phyloP scores from a whole-genome alignment of 495 filamentous ascomycete genomes.

The Bryoglossum gracile region DNA sequence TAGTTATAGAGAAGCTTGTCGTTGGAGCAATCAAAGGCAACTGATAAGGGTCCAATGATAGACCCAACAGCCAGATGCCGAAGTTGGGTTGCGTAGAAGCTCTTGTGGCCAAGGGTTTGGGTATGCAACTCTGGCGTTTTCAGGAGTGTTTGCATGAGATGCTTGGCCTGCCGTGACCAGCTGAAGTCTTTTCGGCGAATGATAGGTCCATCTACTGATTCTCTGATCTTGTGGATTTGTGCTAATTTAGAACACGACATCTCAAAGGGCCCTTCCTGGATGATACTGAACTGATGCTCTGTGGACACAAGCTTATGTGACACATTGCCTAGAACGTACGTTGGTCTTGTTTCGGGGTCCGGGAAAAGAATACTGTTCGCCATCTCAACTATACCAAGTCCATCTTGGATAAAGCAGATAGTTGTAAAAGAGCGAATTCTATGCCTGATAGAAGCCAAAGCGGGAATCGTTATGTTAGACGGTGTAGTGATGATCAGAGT shows the following conservation, averaged over 20 bases:
- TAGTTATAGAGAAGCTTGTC: slow-evolving; percentile 59
- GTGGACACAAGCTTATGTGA: slow-evolving; percentile 50
- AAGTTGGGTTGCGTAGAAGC: slow-evolving; percentile 41
- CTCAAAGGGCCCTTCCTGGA: slow-evolving; percentile 47
- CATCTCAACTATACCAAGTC: slow-evolving; percentile 72
- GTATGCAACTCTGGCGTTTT: slow-evolving; percentile 20
- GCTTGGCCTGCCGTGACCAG: slow-evolving; percentile 22
- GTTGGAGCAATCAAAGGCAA: slow-evolving; percentile 64
- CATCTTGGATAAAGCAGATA: slow-evolving; percentile 74
- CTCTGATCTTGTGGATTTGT: not conserved
- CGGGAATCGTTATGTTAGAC: slow-evolving; percentile 44
- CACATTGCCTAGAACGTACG: slow-evolving; percentile 68
- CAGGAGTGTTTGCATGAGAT: slow-evolving; percentile 25
- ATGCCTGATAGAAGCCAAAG: slow-evolving; percentile 50
- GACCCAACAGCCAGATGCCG: slow-evolving; percentile 68
- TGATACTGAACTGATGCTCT: slow-evolving; percentile 47
- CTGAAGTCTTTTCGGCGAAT: slow-evolving; percentile 9
- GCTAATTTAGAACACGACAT: slow-evolving; percentile 7
- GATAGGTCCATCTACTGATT: not conserved
- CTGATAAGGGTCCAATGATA: slow-evolving; percentile 71
- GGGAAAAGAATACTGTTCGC: slow-evolving; percentile 63
- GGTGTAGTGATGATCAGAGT: slow-evolving; percentile 71
- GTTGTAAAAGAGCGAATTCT: slow-evolving; percentile 67
- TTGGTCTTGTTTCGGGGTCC: slow-evolving; percentile 53
- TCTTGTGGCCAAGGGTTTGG: slow-evolving; percentile 26